Conservation (phyloP, 2,329 filamentous ascomycete species). For the Fusarium sp. region DNA sequence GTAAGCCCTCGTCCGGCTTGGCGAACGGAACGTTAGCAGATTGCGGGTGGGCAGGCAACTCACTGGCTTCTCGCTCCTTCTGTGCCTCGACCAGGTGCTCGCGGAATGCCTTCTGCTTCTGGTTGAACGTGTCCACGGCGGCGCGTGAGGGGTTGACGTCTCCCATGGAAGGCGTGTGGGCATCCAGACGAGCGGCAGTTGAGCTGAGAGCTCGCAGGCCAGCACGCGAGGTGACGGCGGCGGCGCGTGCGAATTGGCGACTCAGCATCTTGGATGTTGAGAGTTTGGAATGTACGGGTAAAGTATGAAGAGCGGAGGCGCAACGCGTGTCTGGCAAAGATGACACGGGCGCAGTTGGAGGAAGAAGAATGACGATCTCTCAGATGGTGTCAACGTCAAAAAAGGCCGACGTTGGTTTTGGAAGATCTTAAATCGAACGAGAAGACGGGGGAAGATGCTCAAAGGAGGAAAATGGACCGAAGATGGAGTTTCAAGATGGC, state of each 20-base stretch:
- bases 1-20: slow-evolving; percentile 54
- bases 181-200: slow-evolving; percentile 55
- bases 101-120: slow-evolving; percentile 88
- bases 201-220: slow-evolving; percentile 68
- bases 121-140: slow-evolving; percentile 80
- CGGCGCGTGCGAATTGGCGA: slow-evolving; percentile 61
- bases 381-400: slow-evolving; percentile 30
- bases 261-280: slow-evolving; percentile 59
- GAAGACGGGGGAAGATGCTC: slow-evolving; percentile 31
- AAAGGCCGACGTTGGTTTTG: slow-evolving; percentile 30
- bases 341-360: slow-evolving; percentile 28
- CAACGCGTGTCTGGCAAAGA: slow-evolving; percentile 32
- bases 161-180: slow-evolving; percentile 79
- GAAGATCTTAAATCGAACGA: slow-evolving; percentile 22
- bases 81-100: slow-evolving; percentile 81
- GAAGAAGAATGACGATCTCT: slow-evolving; percentile 25
- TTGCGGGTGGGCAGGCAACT: slow-evolving; percentile 58
- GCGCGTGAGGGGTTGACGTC: slow-evolving; percentile 78
- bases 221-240: slow-evolving; percentile 59
- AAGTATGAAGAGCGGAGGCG: slow-evolving; percentile 24
- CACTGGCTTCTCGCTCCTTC: slow-evolving; percentile 89
- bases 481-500: slow-evolving; percentile 14
- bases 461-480: slow-evolving; percentile 32
- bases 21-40: slow-evolving; percentile 58
- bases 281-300: slow-evolving; percentile 28